These are phyloP conservation scores for Pseudoscleropodium purum DNA, from an alignment of 225 moss, liverwort and hornwort species.

Conservation along the genomic window DNA sequence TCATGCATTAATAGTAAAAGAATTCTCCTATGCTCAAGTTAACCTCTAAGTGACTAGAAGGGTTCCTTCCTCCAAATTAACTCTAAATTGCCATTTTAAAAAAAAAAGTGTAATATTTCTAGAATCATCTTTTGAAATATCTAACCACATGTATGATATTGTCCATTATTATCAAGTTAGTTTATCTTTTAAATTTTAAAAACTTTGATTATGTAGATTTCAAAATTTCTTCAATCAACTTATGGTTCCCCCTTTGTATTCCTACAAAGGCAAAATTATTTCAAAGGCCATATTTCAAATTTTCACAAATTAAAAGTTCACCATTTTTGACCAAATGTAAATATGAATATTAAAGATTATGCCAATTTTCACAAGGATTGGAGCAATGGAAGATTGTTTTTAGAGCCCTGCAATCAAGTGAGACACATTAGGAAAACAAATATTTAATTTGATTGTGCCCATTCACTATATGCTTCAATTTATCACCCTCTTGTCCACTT, in stretches of 20 bases:
- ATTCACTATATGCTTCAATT: not conserved
- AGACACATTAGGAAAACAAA: not conserved
- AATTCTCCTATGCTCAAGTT: accelerated
- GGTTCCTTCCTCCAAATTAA: not conserved
- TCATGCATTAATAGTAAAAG: too few relatives aligned
- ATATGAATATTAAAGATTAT: not conserved
- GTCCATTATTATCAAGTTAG: not conserved
- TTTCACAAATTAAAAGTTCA: not conserved
- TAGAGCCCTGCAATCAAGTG: not conserved
- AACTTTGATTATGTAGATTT: not conserved
- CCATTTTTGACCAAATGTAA: not conserved
- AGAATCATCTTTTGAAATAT: not conserved
- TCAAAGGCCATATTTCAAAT: not conserved
- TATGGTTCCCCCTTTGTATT: not conserved
- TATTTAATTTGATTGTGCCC: not conserved
- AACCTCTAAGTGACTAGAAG: accelerated
- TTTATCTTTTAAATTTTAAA: not conserved
- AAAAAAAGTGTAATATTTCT: not conserved
- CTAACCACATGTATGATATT: not conserved
- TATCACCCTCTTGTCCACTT: not conserved
- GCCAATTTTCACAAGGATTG: not conserved
- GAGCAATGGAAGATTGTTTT: not conserved
- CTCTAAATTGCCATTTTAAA: not conserved
- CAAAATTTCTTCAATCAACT: not conserved
- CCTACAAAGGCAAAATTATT: not conserved